A percentile compares a stretch with the other conserved stretches of the same genome.
Conservation (phyloP, 2,329 filamentous ascomycete genomes). For the Claviceps fusiformis region DNA sequence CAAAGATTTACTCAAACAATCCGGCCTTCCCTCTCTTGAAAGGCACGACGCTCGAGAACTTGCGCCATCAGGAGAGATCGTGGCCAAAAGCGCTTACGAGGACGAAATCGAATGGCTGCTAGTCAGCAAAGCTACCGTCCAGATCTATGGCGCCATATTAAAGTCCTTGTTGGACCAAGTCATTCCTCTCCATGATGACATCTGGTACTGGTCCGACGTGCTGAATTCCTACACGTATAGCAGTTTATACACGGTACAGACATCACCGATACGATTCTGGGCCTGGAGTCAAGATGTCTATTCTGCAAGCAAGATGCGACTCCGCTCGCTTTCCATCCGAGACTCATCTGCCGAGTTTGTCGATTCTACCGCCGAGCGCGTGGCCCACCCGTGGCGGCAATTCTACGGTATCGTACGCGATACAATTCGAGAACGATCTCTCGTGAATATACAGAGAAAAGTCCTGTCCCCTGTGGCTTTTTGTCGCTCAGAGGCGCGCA, state of each 20-base stretch:
- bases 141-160: slow-evolving; percentile 72
- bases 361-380: slow-evolving; percentile 21
- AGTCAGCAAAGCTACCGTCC: slow-evolving; percentile 81
- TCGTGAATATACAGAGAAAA: slow-evolving; percentile 55
- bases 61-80: slow-evolving; percentile 12
- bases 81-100: slow-evolving; percentile 42
- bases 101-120: slow-evolving; percentile 81
- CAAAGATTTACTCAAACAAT: slow-evolving; percentile 47
- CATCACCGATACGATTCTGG: slow-evolving; percentile 63
- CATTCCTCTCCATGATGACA: slow-evolving; percentile 68
- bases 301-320: slow-evolving; percentile 39
- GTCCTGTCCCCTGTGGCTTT: slow-evolving; percentile 69
- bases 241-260: slow-evolving; percentile 75
- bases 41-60: slow-evolving; percentile 21
- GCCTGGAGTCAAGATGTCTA: slow-evolving; percentile 59
- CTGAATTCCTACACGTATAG: slow-evolving; percentile 66
- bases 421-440: slow-evolving; percentile 58
- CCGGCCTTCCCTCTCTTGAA: slow-evolving; percentile 33
- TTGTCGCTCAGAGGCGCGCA: slow-evolving; percentile 58
- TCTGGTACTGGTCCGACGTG: slow-evolving; percentile 93
- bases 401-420: slow-evolving; percentile 75
- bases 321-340: slow-evolving; percentile 19
- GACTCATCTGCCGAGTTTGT: slow-evolving; percentile 19
- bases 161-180: slow-evolving; percentile 70
- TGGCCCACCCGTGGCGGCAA: slow-evolving; percentile 43